phyloP scores from a whole-genome alignment of 257 asterid species.

The Solanum chilense region DNA sequence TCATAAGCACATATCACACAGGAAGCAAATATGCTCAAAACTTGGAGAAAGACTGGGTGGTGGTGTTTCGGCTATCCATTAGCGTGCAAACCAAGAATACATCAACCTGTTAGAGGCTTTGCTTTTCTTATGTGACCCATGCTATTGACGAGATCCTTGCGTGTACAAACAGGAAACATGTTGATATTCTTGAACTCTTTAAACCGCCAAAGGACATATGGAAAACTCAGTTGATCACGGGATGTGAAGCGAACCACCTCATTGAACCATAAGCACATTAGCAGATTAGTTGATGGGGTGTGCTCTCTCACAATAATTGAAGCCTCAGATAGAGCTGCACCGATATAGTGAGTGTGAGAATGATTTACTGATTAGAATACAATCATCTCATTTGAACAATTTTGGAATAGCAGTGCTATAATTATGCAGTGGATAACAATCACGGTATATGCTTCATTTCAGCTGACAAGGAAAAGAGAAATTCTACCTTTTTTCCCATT shows the following conservation, averaged over 20 bases:
- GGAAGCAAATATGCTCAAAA: neutral
- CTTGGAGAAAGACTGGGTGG: neutral
- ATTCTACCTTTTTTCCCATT: conserved; percentile 86
- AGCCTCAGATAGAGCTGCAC: conserved; percentile 95
- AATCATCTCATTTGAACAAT: neutral
- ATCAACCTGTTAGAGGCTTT: conserved; percentile 57
- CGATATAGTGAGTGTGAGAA: neutral
- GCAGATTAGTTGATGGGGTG: conserved; percentile 50
- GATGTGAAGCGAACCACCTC: conserved; percentile 98
- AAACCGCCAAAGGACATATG: conserved; percentile 84
- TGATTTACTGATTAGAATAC: neutral
- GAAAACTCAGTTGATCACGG: conserved; percentile 95
- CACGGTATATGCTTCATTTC: neutral
- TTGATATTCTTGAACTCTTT: conserved; percentile 48
- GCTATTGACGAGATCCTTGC: conserved; percentile 96
- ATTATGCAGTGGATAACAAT: neutral
- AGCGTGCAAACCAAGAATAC: neutral
- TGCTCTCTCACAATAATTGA: conserved; percentile 95
- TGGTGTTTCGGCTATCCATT: neutral
- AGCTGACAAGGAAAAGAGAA: neutral
- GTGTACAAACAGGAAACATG: conserved; percentile 86
- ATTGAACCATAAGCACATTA: conserved; percentile 91
- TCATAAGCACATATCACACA: neutral
- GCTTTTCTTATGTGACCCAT: conserved; percentile 97
- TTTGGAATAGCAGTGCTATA: neutral